Evolutionary conservation across 148 eudicot species (phyloP), one percentile per base, ranked within the genome.

Genomic region (Beta vulgaris): DNA sequence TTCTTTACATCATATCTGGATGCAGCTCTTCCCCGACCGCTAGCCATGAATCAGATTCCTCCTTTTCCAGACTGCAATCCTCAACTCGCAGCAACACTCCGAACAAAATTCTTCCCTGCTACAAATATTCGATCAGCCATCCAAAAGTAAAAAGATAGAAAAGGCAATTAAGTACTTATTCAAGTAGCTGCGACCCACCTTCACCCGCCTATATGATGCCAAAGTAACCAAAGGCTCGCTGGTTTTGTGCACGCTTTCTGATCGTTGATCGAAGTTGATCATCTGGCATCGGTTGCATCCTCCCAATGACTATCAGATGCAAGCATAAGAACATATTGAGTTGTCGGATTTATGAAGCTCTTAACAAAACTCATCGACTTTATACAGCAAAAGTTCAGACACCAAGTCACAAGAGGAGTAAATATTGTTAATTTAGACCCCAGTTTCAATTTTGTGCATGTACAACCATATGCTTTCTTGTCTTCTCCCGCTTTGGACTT

Each of bases 221-320:
- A 94, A 86, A 80, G 97, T 94, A 32, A 92, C 93, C 71, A 94
- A 85, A 68, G 98, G 98, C 73, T 94, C 98, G 6, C 80, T 90
- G 43, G 86, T 84, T 75, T 86, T 89, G 64, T 78, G 81, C 77
- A 91, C 78, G 21, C 69, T 72, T 65, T 89, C 93, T 37, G 77
- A 86, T 65, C 84, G 77, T 48, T 78, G 71, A 80, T 75, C 85
- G 71, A 90, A 76, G 84, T 94, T 94, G 66, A 94, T 86, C 98
- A 94, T 91, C 78, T 91, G 92, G 85, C 98, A 94, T 31, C 98
- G 91, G 68, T 90, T 94, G 87, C 98, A 94, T 79, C 98, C 97
- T 67, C 98, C 98, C 55, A 91, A 53, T 3, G 96, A 90, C 98
- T 94, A 84, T 63, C 66, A 69, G 73, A 64, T 44, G 58, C 70